These are phyloP conservation scores for Russula brevipes DNA, from an alignment of 768 basidiomycete species.

Conservation along the genomic window DNA sequence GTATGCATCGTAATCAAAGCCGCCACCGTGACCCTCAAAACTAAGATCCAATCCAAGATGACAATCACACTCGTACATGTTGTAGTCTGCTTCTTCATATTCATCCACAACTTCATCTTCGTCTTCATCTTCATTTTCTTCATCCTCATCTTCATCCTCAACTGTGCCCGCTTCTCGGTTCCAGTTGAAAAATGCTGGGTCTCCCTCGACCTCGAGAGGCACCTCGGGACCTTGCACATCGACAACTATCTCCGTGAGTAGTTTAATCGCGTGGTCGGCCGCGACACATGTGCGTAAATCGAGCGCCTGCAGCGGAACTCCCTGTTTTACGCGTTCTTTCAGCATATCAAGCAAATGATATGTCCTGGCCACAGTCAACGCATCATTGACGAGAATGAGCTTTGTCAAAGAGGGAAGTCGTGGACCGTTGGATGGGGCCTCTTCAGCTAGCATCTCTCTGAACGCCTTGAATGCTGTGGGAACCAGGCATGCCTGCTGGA, in stretches of 20 bases:
- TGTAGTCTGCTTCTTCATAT: too few relatives aligned
- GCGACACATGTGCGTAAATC: not conserved
- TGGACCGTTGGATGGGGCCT: not conserved
- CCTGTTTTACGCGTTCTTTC: not conserved
- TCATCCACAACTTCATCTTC: too few relatives aligned
- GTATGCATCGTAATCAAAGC: too few relatives aligned
- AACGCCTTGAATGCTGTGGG: not conserved
- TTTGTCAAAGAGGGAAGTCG: not conserved
- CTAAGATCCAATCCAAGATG: too few relatives aligned
- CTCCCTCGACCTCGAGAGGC: not conserved
- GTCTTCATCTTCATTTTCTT: too few relatives aligned
- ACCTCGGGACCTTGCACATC: not conserved
- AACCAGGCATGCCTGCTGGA: not conserved
- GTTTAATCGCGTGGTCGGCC: not conserved
- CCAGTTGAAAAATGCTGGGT: too few relatives aligned
- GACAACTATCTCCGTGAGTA: not conserved
- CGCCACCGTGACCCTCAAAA: too few relatives aligned
- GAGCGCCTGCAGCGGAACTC: not conserved
- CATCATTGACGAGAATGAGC: not conserved
- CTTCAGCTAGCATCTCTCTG: not conserved
- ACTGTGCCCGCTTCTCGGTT: too few relatives aligned
- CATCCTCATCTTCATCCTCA: too few relatives aligned
- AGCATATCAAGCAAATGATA: not conserved
- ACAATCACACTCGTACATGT: too few relatives aligned
- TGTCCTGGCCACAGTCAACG: not conserved